Evolutionary conservation across 257 asterid species (phyloP).

Genomic region (Plantago ovata): DNA sequence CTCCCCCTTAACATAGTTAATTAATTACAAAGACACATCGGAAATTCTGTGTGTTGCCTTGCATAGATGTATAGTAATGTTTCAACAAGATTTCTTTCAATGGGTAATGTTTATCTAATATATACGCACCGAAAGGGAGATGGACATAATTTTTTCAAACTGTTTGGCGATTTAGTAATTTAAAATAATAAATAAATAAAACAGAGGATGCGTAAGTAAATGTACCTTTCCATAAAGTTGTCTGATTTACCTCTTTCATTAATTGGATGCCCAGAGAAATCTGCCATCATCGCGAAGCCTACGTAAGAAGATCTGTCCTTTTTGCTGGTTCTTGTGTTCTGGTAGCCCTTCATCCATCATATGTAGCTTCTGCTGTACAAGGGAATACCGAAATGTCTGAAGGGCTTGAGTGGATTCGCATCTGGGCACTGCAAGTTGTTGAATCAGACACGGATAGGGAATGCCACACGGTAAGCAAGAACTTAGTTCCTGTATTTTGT

Average conservation of each 20-base stretch:
- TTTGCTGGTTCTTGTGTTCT: constrained; percentile 83
- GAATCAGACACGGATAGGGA: constrained; percentile 88
- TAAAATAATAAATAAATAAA: too few relatives aligned
- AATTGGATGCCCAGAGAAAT: constrained; percentile 50
- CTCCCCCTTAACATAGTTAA: too few relatives aligned
- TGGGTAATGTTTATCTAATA: too few relatives aligned
- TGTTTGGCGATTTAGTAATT: too few relatives aligned
- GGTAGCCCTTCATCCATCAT: constrained; percentile 83
- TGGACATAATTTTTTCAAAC: too few relatives aligned
- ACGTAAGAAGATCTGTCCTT: constrained; percentile 85
- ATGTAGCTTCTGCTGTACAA: constrained; percentile 71
- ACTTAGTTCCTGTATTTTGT: constrained; percentile 5
- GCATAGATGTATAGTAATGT: too few relatives aligned
- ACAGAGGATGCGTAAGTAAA: constrained; percentile 1
- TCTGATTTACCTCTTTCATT: neutral
- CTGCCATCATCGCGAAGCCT: constrained; percentile 77
- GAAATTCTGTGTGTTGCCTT: too few relatives aligned
- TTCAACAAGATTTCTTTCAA: too few relatives aligned
- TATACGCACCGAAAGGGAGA: too few relatives aligned
- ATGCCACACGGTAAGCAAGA: constrained; percentile 68
- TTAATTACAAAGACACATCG: too few relatives aligned
- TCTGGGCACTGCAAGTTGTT: constrained; percentile 72
- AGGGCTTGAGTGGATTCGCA: constrained; percentile 90
- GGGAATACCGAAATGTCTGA: constrained; percentile 60
- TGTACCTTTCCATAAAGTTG: constrained; percentile 1